Base-by-base conservation (phyloP, 306 rosid genomes). In the Pyrus pyrifolia region DNA sequence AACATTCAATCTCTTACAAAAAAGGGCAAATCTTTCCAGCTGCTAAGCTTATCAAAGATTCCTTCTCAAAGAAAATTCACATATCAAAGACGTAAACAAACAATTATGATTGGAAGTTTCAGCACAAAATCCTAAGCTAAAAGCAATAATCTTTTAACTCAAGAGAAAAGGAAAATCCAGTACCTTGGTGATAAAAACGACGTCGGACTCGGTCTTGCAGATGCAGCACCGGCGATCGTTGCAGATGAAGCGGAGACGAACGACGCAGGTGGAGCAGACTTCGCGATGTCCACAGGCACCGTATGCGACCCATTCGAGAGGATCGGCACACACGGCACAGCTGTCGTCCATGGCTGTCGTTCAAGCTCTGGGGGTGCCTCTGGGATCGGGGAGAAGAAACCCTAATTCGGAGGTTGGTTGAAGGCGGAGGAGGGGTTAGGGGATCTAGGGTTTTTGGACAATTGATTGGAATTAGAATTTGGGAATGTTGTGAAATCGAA, bases 301-400 rank as follows among this genome's bases (percentile, higher is more conserved):
- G 71, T 95, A 95, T 2, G 99, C 97, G 49, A 90, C 97, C 99
- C 99, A 95, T 80, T 89, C 93, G 73, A 95, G 83, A 18, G 97
- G 67, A 40, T 95, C 99, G 2, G 99, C 99, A 73, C 99, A 92
- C 53, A 95, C 99, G 23, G 97, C 99, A 76, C 99, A 95, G 79
- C 92, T 90, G 30, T 95, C 99, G 4, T 95, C 97, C 99, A 95
- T 90, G 61, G 74, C 75, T 61, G 2, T 52, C 72, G 81, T 38
- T 52, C 22, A 15, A 9, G 33, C 68, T 30, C 6, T 63, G 5
- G 3, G 42, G 8, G 17, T 35, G 18, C 0, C 9, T 35, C 46
- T 9, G 70, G 17, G 29, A 35, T 66, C 19, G 49, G 49, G 19
- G 42, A 27, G 10, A 11, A 4, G 21, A 62, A 29, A 62, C 38